Evolutionary conservation across 2,329 filamentous ascomycete genomes (phyloP).

Genomic region (Shiraia sp.): DNA sequence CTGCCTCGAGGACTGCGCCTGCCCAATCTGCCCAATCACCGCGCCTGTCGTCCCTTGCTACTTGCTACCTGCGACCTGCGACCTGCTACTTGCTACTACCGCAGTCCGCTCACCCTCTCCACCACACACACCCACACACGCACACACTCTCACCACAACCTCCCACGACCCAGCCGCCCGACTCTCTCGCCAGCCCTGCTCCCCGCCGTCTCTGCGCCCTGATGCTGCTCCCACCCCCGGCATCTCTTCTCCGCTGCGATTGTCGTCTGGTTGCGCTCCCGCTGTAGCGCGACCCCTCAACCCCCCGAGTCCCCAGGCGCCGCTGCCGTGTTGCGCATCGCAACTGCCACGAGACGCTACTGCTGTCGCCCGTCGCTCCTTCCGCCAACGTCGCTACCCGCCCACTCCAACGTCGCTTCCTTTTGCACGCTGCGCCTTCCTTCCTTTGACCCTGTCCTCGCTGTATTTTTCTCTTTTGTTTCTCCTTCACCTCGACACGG

Average conservation of each 20-base stretch:
- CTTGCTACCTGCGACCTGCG: background rate
- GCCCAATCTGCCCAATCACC: too few species aligned
- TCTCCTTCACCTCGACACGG: constrained; percentile 11
- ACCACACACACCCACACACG: constrained; percentile 9
- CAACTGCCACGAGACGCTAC: constrained; percentile 6
- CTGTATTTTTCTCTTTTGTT: constrained; percentile 1
- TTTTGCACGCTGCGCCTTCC: constrained; percentile 10
- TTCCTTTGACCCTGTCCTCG: background rate
- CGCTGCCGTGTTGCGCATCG: background rate
- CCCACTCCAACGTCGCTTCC: constrained; percentile 10
- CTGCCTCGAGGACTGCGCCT: background rate
- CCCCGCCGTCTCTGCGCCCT: constrained; percentile 17
- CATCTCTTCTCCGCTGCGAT: background rate
- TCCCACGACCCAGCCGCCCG: background rate
- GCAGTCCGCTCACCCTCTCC: constrained; percentile 1
- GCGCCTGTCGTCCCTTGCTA: background rate
- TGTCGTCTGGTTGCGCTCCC: background rate
- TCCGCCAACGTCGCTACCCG: constrained; percentile 9
- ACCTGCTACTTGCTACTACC: background rate
- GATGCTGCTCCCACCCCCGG: constrained; percentile 32
- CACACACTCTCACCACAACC: constrained; percentile 6
- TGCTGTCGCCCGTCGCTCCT: constrained; percentile 14
- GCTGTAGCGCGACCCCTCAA: background rate
- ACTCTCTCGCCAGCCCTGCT: constrained; percentile 2
- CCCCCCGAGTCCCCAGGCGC: background rate